Evolutionary conservation across 108 stramenopile species (phyloP), one percentile per base, ranked within the genome.

Genomic region (Skeletonema potamos): DNA sequence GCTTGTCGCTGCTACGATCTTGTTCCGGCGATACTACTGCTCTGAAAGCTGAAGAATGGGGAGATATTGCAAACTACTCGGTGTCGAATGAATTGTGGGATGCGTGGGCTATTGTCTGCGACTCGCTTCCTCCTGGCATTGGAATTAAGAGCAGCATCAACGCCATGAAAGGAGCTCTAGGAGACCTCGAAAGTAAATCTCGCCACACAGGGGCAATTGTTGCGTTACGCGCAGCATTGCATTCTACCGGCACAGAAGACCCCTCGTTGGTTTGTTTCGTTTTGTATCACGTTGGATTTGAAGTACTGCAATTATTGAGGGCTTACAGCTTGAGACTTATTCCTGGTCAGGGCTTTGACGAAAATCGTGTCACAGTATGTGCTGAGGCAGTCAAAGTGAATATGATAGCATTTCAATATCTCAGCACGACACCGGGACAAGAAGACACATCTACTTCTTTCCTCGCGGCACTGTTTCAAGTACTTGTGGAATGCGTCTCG

Each of bases 371-470:
- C 11, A 51, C 54, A 8, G 75, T 86, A 20, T 89, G 88, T 69
- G 78, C 89, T 8, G 88, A 88, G 55, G 72, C 79, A 9, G 82
- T 90, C 64, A 91, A 91, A 77, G 65, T 92, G 28, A 72, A 81
- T 29, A 76, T 95, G 71, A 66, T 87, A 29, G 84, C 87, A 33
- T 86, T 84, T 51, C 94, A 92, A 60, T 84, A 88, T 32, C 68
- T 91, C 29, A 71, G 44, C 48, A 62, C 79, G 29, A 44, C 72
- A 26, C 70, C 79, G 15, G 62, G 63, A 34, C 65, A 72, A 15
- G 88, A 85, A 30, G 79, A 70, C 39, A 73, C 83, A n/a, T 18
- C 85, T 22, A 54, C 84, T 7, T 62, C 68, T 39, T 92, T 88
- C 64, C 57, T 95, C 27, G 26, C 65, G n/a, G 62, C 87, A 0